Conservation (phyloP, 768 basidiomycete genomes). For the Flagelloscypha sp. region DNA sequence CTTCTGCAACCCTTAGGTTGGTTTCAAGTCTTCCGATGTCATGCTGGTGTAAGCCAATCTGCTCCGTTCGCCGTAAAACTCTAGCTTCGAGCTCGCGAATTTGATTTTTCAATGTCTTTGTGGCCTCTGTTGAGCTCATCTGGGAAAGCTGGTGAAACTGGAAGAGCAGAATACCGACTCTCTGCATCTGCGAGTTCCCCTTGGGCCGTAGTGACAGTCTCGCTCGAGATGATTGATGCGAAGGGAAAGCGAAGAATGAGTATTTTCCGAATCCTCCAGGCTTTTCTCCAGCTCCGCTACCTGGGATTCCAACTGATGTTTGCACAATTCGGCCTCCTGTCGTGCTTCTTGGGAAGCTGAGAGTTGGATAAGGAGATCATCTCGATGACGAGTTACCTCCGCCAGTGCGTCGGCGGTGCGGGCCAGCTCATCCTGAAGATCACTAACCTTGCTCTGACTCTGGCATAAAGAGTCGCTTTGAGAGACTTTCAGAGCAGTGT, state of each 20-base stretch:
- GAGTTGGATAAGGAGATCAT: conserved; percentile 27
- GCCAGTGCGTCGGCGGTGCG: conserved; percentile 26
- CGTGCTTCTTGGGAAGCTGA: too few species aligned
- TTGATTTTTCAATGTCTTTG: conserved; percentile 48
- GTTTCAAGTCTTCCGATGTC: conserved; percentile 71
- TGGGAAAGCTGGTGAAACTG: conserved; percentile 60
- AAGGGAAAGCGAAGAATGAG: conserved; percentile 58
- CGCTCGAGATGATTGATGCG: conserved; percentile 55
- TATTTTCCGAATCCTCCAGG: conserved; percentile 51
- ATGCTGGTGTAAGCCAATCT: conserved; percentile 72
- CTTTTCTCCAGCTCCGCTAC: conserved; percentile 24
- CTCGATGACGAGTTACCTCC: conserved; percentile 26
- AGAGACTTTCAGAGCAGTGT: too few species aligned
- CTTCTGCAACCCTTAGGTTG: conserved; percentile 68
- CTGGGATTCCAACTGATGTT: conserved; percentile 26
- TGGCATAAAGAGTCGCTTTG: conserved; percentile 6
- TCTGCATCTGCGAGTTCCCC: conserved; percentile 50
- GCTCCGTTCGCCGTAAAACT: conserved; percentile 58
- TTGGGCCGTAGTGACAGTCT: conserved; percentile 46
- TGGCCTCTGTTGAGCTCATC: conserved; percentile 51
- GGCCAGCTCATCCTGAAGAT: conserved; percentile 24
- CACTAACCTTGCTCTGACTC: conserved; percentile 16
- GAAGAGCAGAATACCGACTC: conserved; percentile 48
- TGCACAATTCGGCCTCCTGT: too few species aligned
- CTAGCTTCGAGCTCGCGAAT: conserved; percentile 63